Evolutionary conservation across 2,329 filamentous ascomycete genomes (phyloP).

Genomic region (Trichoderma lentiforme): DNA sequence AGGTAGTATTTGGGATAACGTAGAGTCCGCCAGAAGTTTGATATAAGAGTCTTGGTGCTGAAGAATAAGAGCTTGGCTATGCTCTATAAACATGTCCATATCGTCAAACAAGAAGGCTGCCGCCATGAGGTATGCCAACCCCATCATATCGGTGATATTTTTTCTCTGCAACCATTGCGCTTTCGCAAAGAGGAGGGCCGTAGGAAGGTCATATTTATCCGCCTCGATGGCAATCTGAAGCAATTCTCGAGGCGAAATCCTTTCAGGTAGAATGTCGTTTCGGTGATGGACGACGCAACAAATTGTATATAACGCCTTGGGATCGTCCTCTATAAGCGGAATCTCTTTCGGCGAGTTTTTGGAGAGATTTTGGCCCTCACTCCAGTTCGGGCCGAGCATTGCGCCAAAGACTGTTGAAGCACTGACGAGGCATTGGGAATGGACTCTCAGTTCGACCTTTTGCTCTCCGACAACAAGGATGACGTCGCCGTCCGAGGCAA

Average conservation of each 20-base stretch:
- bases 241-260: neutral
- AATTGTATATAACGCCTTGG: neutral
- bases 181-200: neutral
- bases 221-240: neutral
- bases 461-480: neutral
- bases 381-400: neutral
- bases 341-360: neutral
- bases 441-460: neutral
- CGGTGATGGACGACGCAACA: neutral
- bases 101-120: neutral
- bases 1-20: neutral
- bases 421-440: neutral
- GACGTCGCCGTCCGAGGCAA: neutral
- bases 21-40: neutral
- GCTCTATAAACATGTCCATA: neutral
- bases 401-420: neutral
- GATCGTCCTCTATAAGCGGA: neutral
- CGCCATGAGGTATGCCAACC: neutral
- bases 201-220: neutral
- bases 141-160: neutral
- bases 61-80: neutral
- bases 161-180: neutral
- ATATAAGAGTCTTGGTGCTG: neutral
- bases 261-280: neutral
- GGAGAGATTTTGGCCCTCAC: neutral